phyloP scores from a whole-genome alignment of 2,329 filamentous ascomycete genomes.

The Aspergillus brunneoviolaceus region DNA sequence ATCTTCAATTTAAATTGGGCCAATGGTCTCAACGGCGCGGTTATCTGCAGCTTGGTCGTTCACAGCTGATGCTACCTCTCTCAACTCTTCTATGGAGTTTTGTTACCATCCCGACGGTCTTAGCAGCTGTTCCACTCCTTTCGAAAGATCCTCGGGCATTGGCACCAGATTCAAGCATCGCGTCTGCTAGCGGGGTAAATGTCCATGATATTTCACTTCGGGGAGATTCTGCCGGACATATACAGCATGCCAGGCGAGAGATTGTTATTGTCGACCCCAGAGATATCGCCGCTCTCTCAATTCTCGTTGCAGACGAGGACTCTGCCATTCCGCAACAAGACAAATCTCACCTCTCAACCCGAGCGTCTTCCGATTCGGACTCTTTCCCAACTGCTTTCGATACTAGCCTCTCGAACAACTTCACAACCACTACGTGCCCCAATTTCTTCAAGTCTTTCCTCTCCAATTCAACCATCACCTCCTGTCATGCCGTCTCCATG shows the following conservation, averaged over 20 bases:
- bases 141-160: neutral
- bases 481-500: constrained; percentile 81
- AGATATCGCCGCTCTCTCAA: neutral
- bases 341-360: neutral
- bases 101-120: neutral
- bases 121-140: neutral
- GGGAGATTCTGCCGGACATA: neutral
- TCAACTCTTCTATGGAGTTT: constrained; percentile 2
- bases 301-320: neutral
- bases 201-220: neutral
- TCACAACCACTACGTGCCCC: constrained; percentile 52
- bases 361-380: constrained; percentile 13
- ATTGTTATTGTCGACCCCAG: neutral
- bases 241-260: neutral
- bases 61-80: neutral
- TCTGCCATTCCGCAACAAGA: neutral
- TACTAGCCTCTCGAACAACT: constrained; percentile 62
- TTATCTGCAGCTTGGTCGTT: neutral
- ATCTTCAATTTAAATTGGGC: neutral
- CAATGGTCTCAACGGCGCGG: constrained; percentile 7
- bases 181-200: neutral
- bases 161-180: neutral
- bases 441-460: constrained; percentile 67
- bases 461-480: constrained; percentile 62
- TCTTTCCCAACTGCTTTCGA: constrained; percentile 66